Base-by-base conservation (phyloP, 306 rosid genomes). In the Casuarina cunninghamiana region DNA sequence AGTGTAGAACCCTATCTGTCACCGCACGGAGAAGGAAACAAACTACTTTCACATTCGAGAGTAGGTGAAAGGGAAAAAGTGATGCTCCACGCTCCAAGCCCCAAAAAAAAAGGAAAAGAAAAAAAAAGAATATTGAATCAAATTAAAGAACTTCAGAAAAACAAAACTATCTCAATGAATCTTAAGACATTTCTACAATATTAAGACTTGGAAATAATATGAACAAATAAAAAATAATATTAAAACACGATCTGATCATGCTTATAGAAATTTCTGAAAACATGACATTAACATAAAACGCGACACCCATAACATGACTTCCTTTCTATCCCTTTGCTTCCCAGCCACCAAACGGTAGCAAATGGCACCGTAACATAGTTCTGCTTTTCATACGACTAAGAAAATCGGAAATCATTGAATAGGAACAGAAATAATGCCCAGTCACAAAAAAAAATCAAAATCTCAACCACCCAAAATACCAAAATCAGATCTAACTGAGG, bases 281-380 rank as follows among this genome's bases (percentile, higher is more conserved):
- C 37, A 10, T 3, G 13, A 63, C 37, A 39, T 38, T 17, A 37
- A 39, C 69, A 63, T 39, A 45, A 0, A 63, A 38, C 4, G 43
- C 5, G 17, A 13, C 19, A 16, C 69, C 45, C 73, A 32, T n/a
- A 37, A 67, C 78, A 38, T 42, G 75, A 16, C 83, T 78, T 72
- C 81, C 76, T 61, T 37, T 37, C 15, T 38, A 69, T 71, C 45
- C 45, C 61, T 70, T 71, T 49, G 50, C 49, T 75, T 68, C n/a
- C 54, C 57, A 51, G 66, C 16, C 77, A 77, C 12, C 77, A 80
- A 84, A 21, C 21, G 51, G 5, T 49, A 6, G 32, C 4, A 37
- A 42, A 72, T 17, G 13, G 10, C 11, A 77, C 26, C 42, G 69
- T 32, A 69, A 43, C 70, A 35, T 10, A 73, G 37, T 62, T 41